Evolutionary conservation across 495 filamentous ascomycete genomes (phyloP).

Genomic region (Margaritispora aquatica): DNA sequence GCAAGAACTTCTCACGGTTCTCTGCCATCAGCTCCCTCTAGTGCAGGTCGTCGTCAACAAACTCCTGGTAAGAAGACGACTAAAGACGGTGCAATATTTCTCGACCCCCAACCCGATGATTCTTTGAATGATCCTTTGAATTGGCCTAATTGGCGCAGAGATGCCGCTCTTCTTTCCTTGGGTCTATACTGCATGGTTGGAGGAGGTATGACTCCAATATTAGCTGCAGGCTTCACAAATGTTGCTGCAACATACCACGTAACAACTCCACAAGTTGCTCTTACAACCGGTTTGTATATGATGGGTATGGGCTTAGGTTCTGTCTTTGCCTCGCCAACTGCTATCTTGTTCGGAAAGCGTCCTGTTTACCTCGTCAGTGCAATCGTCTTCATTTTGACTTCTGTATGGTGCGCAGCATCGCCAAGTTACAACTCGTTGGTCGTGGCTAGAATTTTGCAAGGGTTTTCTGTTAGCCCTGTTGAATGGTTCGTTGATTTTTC

Average conservation of each 20-base stretch:
- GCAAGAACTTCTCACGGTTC: slow-evolving; percentile 74
- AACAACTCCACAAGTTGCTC: slow-evolving; percentile 65
- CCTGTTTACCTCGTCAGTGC: slow-evolving; percentile 83
- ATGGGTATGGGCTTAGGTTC: slow-evolving; percentile 84
- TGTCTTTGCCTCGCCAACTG: slow-evolving; percentile 80
- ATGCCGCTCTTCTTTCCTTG: slow-evolving; percentile 73
- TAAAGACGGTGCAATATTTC: slow-evolving; percentile 73
- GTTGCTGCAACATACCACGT: slow-evolving; percentile 70
- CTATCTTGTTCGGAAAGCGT: slow-evolving; percentile 85
- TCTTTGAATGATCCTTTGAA: slow-evolving; percentile 89
- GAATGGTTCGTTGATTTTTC: slow-evolving; percentile 49
- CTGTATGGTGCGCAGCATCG: slow-evolving; percentile 82
- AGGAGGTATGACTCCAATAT: slow-evolving; percentile 85
- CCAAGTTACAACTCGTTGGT: slow-evolving; percentile 76
- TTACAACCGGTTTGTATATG: slow-evolving; percentile 95
- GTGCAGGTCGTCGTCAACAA: slow-evolving; percentile 17
- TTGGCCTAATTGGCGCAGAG: slow-evolving; percentile 80
- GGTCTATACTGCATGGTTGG: slow-evolving; percentile 91
- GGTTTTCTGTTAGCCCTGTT: slow-evolving; percentile 83
- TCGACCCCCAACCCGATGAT: slow-evolving; percentile 91
- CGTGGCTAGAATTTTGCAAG: slow-evolving; percentile 78
- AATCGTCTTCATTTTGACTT: slow-evolving; percentile 66
- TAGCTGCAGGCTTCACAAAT: slow-evolving; percentile 85
- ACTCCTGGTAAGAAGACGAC: slow-evolving; percentile 65
- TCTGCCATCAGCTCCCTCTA: slow-evolving; percentile 34